A percentile compares a stretch with the other conserved stretches of the same genome.
Conservation (phyloP, 305 asterid species). For the Fraxinus sp. region DNA sequence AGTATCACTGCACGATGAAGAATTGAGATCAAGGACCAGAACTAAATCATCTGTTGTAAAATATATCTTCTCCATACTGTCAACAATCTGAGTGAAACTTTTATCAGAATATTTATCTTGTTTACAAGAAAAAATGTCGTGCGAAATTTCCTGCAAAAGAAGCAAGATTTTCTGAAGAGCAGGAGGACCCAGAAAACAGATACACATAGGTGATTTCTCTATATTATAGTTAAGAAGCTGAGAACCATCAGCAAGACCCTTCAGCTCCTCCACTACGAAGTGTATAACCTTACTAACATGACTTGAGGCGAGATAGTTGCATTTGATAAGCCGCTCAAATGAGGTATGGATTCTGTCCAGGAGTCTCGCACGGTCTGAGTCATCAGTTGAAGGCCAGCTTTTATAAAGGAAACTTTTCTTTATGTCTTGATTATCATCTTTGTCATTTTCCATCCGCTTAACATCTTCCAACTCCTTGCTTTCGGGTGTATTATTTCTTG, state of each 20-base stretch:
- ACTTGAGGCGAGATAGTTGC: conserved; percentile 73
- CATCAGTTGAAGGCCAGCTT: conserved; percentile 81
- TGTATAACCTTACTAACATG: conserved; percentile 85
- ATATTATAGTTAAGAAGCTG: conserved; percentile 59
- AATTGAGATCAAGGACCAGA: conserved; percentile 55
- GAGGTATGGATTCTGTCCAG: conserved; percentile 64
- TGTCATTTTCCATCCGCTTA: conserved; percentile 77
- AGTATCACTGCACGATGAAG: conserved; percentile 34
- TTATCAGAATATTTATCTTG: conserved; percentile 65
- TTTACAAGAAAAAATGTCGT: conserved; percentile 77
- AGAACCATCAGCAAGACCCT: conserved; percentile 65
- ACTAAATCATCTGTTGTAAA: conserved; percentile 62
- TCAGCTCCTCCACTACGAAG: conserved; percentile 83
- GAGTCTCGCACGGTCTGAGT: conserved; percentile 73
- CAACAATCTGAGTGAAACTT: conserved; percentile 42
- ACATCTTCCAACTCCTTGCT: conserved; percentile 61
- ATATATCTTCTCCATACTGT: conserved; percentile 58
- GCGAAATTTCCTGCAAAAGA: conserved; percentile 72
- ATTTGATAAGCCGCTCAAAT: conserved; percentile 61
- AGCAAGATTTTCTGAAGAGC: conserved; percentile 74
- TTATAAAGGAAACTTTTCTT: conserved; percentile 48
- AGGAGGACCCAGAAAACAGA: conserved; percentile 73
- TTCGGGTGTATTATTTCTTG: conserved; percentile 47
- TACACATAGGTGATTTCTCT: conserved; percentile 71
- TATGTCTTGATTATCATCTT: conserved; percentile 45